These are phyloP conservation scores for Penicillium cataractarum DNA, from an alignment of 495 filamentous ascomycete genomes.

Conservation along the genomic window DNA sequence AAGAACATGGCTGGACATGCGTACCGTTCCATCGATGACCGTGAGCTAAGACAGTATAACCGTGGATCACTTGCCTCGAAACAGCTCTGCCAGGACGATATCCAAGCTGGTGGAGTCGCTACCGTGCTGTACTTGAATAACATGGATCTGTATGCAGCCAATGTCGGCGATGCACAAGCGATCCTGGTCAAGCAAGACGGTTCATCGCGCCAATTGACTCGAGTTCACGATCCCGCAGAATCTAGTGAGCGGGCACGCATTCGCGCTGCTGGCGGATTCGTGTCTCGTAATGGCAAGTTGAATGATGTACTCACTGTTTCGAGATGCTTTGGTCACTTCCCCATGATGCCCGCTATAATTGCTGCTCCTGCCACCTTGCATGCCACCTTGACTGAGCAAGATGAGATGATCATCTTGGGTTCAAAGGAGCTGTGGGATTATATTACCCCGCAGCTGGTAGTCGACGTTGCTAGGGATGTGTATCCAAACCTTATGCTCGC, in stretches of 20 bases:
- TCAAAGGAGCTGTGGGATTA: conserved; percentile 95
- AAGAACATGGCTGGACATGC: conserved; percentile 90
- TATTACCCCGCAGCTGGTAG: conserved; percentile 80
- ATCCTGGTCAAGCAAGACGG: conserved; percentile 91
- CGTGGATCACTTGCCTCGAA: conserved; percentile 70
- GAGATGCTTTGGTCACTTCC: conserved; percentile 90
- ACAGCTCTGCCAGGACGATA: conserved; percentile 81
- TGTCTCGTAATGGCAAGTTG: conserved; percentile 89
- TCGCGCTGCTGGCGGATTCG: conserved; percentile 91
- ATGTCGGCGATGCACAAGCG: conserved; percentile 92
- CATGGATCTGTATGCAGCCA: conserved; percentile 90
- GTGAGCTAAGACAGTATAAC: conserved; percentile 63
- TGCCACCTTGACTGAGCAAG: conserved; percentile 79
- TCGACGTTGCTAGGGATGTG: conserved; percentile 87
- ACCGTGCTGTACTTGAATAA: conserved; percentile 88
- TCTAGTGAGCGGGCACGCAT: conserved; percentile 82
- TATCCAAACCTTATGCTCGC: conserved; percentile 90
- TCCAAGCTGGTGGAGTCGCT: conserved; percentile 86
- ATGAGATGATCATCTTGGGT: conserved; percentile 91
- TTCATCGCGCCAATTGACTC: conserved; percentile 75
- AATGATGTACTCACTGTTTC: conserved; percentile 92
- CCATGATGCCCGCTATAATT: conserved; percentile 89
- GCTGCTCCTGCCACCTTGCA: conserved; percentile 85
- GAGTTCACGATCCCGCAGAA: conserved; percentile 91
- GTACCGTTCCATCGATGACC: conserved; percentile 76